Evolutionary conservation across 306 rosid genomes (phyloP).

Genomic region (Castanea mollissima): DNA sequence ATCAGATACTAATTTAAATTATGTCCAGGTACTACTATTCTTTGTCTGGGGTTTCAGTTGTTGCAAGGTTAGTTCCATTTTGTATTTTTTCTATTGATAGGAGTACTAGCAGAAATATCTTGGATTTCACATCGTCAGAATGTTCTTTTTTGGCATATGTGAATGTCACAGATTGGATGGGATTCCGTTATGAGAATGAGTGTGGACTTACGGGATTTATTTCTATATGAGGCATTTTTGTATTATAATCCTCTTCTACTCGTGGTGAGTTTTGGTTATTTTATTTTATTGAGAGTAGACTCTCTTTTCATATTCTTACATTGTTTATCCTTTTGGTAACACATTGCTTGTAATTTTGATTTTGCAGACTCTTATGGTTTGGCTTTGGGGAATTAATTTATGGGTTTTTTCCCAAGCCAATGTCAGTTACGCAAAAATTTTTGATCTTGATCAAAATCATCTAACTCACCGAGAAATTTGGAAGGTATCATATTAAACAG

Average conservation of each 20-base stretch:
- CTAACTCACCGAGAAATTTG: conserved; percentile 89
- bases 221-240: conserved; percentile 95
- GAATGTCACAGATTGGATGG: conserved; percentile 83
- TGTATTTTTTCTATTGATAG: not conserved
- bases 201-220: conserved; percentile 80
- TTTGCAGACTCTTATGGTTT: conserved; percentile 86
- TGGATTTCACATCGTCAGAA: conserved; percentile 13
- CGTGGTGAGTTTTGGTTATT: conserved; percentile 57
- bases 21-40: conserved; percentile 75
- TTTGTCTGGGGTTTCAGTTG: conserved; percentile 82
- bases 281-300: not conserved
- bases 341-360: conserved; percentile 23
- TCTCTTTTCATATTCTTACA: conserved; percentile 7
- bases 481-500: conserved; percentile 57
- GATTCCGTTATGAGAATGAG: conserved; percentile 99
- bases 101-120: not conserved
- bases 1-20: conserved; percentile 33
- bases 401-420: conserved; percentile 74
- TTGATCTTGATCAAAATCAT: conserved; percentile 89
- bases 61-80: conserved; percentile 71
- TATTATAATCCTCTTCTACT: conserved; percentile 97
- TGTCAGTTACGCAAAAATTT: conserved; percentile 72
- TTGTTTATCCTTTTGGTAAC: conserved; percentile 20
- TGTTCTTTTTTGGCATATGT: conserved; percentile 17
- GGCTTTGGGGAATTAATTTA: conserved; percentile 97